Conservation (phyloP, 352 stramenopile species). For the Blastocystis sp. region DNA sequence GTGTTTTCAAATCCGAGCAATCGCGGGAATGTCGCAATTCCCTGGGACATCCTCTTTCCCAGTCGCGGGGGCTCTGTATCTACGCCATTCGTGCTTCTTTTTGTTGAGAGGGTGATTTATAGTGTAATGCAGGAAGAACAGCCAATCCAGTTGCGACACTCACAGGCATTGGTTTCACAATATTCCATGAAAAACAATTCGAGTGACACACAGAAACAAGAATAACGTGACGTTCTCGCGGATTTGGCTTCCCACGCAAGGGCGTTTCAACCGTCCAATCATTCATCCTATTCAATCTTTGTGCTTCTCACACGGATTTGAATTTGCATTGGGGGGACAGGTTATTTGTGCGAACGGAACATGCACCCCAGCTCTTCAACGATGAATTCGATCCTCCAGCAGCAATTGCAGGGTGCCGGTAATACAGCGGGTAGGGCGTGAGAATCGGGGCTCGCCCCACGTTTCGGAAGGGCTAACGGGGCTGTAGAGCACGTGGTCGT, state of each 20-base stretch:
- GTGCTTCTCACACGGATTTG: not conserved
- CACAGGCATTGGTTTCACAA: too few relatives aligned
- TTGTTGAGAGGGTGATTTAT: not conserved
- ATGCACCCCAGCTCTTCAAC: conserved; percentile 33
- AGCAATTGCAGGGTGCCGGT: conserved; percentile 36
- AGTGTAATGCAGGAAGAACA: not conserved
- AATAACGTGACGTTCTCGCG: not conserved
- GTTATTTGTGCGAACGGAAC: not conserved
- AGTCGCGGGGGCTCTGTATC: too few relatives aligned
- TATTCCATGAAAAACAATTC: not conserved
- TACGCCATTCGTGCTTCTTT: not conserved
- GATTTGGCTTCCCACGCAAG: not conserved
- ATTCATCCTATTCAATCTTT: conserved; percentile 55
- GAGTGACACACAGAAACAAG: not conserved
- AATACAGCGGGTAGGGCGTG: conserved; percentile 14
- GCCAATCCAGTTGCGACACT: not conserved
- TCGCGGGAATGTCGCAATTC: not conserved
- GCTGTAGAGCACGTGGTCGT: conserved; percentile 48
- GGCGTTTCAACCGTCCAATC: conserved; percentile 40
- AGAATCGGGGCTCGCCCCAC: not conserved
- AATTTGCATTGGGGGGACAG: not conserved
- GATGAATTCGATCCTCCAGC: not conserved
- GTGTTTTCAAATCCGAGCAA: not conserved
- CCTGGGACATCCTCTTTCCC: too few relatives aligned
- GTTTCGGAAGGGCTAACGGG: conserved; percentile 5